phyloP scores from a whole-genome alignment of 1,284 basidiomycete genomes.

The Trichosporon sp. region DNA sequence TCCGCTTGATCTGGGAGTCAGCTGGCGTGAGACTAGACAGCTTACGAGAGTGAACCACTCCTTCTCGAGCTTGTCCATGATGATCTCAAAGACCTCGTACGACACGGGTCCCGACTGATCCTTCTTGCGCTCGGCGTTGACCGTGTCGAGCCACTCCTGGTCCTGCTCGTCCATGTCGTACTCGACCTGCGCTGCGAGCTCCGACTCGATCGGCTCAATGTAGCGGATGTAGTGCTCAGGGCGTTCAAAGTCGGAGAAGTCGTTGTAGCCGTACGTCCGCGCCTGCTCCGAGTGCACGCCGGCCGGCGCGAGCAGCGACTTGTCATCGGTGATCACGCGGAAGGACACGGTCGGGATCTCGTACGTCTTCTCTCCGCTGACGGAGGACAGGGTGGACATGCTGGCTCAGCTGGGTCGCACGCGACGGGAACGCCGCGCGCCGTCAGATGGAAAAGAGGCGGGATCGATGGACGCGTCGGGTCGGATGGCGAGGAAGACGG shows the following conservation, averaged over 20 bases:
- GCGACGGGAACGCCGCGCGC: not conserved
- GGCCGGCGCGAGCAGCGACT: conserved; percentile 30
- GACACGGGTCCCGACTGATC: conserved; percentile 69
- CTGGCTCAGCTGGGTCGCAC: conserved; percentile 1
- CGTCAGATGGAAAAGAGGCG: not conserved
- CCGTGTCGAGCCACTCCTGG: conserved; percentile 85
- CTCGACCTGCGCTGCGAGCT: conserved; percentile 88
- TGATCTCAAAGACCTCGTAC: conserved; percentile 88
- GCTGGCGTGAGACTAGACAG: conserved; percentile 9
- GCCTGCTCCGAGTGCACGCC: conserved; percentile 43
- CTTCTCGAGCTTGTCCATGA: conserved; percentile 97
- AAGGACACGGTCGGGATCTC: conserved; percentile 47
- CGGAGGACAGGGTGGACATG: conserved; percentile 33
- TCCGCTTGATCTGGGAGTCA: conserved; percentile 70
- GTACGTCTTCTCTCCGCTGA: conserved; percentile 30
- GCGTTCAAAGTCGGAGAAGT: conserved; percentile 66
- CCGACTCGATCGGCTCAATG: conserved; percentile 89
- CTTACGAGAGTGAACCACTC: conserved; percentile 95
- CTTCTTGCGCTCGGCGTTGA: conserved; percentile 78
- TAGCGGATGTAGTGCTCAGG: conserved; percentile 86
- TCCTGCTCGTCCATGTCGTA: conserved; percentile 99
- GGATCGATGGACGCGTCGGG: not conserved
- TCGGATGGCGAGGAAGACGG: not conserved
- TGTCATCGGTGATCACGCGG: conserved; percentile 42
- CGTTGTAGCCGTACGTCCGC: conserved; percentile 58